Evolutionary conservation across 257 asterid genomes (phyloP).

Genomic region (Paulownia fortunei): DNA sequence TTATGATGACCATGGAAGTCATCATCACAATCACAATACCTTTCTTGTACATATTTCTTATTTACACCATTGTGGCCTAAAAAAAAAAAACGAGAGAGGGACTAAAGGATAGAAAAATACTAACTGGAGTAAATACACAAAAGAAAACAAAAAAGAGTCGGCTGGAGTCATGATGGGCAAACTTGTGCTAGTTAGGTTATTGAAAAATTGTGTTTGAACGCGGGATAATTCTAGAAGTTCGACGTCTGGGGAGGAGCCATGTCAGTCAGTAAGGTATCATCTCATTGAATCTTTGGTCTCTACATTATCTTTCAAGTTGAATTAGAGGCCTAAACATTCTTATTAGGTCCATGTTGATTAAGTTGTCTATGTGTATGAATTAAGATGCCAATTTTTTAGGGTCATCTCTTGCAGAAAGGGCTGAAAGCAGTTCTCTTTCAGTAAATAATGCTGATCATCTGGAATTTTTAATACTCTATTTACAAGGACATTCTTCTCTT

Average conservation of each 20-base stretch:
- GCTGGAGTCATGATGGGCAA: background rate
- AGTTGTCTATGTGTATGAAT: background rate
- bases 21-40: background rate
- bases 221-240: background rate
- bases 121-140: background rate
- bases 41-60: background rate
- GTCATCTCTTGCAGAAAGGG: background rate
- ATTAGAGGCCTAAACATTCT: background rate
- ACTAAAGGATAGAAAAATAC: background rate
- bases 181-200: background rate
- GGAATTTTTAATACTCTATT: background rate
- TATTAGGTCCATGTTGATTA: background rate
- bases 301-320: background rate
- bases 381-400: constrained; percentile 2
- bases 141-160: background rate
- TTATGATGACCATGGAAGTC: background rate
- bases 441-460: background rate
- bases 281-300: background rate
- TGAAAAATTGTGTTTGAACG: background rate
- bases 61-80: background rate
- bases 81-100: background rate
- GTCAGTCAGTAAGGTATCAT: too few relatives aligned
- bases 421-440: background rate
- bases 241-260: background rate
- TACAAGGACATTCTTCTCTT: background rate